A percentile compares a stretch with the other conserved stretches of the same genome.
phyloP scores from a whole-genome alignment of 1,284 basidiomycete genomes.

The Trichosporon coremiiforme region DNA sequence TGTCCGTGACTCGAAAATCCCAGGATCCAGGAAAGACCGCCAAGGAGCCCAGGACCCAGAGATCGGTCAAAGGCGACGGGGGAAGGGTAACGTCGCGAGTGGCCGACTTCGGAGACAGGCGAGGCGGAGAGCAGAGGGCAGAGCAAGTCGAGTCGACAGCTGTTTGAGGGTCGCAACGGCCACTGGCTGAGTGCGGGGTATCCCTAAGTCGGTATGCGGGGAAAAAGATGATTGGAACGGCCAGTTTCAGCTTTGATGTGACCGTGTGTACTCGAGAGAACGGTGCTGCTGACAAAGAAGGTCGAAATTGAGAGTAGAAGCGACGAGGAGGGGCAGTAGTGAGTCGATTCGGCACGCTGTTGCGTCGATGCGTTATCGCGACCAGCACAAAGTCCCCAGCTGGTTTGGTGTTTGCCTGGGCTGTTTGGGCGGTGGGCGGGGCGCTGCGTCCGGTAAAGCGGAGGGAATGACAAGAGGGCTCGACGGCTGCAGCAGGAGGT shows the following conservation, averaged over 20 bases:
- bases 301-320: background rate
- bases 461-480: background rate
- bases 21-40: background rate
- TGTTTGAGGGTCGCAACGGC: background rate
- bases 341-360: background rate
- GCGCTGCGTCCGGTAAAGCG: background rate
- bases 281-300: background rate
- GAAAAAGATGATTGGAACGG: constrained; percentile 3
- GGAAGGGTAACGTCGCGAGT: background rate
- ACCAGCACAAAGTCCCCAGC: background rate
- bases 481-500: background rate
- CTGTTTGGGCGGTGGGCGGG: background rate
- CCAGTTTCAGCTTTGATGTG: background rate
- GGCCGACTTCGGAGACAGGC: background rate
- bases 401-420: background rate
- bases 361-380: background rate
- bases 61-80: background rate
- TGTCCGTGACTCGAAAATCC: constrained; percentile 6
- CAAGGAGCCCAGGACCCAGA: background rate
- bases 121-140: background rate
- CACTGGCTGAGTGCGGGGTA: background rate
- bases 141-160: background rate
- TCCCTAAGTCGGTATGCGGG: background rate
- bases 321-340: background rate
- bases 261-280: background rate